Evolutionary conservation across 2,329 filamentous ascomycete species (phyloP), one percentile per base, ranked within the genome.

Genomic region (Verticillium longisporum): DNA sequence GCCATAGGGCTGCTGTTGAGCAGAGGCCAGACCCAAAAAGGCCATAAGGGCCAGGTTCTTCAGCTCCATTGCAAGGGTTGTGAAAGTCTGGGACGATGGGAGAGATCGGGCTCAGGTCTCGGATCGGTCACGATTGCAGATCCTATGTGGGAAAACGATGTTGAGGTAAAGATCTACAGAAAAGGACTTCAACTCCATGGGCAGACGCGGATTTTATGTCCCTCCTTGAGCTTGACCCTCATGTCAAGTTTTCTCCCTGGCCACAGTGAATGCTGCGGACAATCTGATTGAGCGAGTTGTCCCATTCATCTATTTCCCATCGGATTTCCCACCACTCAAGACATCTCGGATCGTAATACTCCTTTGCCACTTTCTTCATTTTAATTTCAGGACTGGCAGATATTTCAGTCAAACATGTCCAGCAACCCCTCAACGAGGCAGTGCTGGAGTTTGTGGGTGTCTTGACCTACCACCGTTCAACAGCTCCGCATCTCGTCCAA

Each of bases 1-100:
- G n/a, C 68, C 73, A 62, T 69, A 77, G 54, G 67, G 68, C 10
- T 67, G 41, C 31, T 45, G 38, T 21, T 59, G 57, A 32, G 57
- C 57, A 10, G 50, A 41, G n/a, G 37, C 53, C 18, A 18, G 6
- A 0, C 33, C 59, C 0, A 57, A 31, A 31, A 61, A 21, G 50
- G 36, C 61, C 6, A 61, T n/a, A 6, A 63, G 31, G 14, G 55
- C 57, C n/a, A 37, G 32, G 59, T 45, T 45, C 41, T 45, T 59
- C 26, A 37, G 34, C n/a, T 53, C 34, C 18, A 45, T 54, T 21
- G 21, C 18, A 58, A 34, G 31, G 56, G 26, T 50, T 6, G 26
- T n/a, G 45, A 26, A 21, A 18, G 7, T 50, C 26, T 50, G 45
- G 45, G 18, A 26, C 21, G 18, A 21, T 18, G 45, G 6, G 45